Evolutionary conservation across 306 rosid species (phyloP).

Genomic region (Lathyrus sativus): DNA sequence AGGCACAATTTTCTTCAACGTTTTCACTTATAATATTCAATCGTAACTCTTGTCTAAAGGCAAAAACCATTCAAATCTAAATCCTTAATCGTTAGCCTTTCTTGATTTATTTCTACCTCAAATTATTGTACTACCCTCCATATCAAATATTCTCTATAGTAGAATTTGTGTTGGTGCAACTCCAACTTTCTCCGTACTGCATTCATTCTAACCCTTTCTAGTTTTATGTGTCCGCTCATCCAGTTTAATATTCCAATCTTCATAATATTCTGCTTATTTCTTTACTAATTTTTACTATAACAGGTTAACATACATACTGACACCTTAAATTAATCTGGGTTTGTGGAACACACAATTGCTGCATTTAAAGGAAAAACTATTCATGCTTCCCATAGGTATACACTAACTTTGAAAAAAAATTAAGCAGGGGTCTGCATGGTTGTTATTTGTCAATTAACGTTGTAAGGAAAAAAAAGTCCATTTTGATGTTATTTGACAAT

Average conservation of each 20-base stretch:
- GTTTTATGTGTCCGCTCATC: background rate
- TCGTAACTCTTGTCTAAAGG: background rate
- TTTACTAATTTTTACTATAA: constrained; percentile 29
- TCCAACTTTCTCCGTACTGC: background rate
- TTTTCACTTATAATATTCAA: constrained; percentile 6
- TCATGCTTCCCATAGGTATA: constrained; percentile 90
- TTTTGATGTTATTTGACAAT: constrained; percentile 3
- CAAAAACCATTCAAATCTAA: background rate
- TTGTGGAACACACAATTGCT: constrained; percentile 84
- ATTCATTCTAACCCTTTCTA: background rate
- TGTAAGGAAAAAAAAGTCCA: constrained; percentile 11
- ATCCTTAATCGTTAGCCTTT: constrained; percentile 1
- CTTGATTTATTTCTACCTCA: background rate
- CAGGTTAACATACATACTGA: constrained; percentile 97
- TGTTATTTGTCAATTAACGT: constrained; percentile 6
- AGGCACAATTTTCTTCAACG: constrained; percentile 47
- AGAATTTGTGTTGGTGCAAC: constrained; percentile 14
- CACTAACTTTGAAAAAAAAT: background rate
- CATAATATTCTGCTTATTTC: background rate
- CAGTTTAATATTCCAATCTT: constrained; percentile 4
- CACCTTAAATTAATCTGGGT: constrained; percentile 93
- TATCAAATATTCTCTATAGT: background rate
- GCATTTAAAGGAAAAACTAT: constrained; percentile 92
- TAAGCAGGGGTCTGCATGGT: constrained; percentile 10
- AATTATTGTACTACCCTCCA: background rate